Base-by-base conservation (phyloP, 345 rosid genomes). In the Acer yangbiense region DNA sequence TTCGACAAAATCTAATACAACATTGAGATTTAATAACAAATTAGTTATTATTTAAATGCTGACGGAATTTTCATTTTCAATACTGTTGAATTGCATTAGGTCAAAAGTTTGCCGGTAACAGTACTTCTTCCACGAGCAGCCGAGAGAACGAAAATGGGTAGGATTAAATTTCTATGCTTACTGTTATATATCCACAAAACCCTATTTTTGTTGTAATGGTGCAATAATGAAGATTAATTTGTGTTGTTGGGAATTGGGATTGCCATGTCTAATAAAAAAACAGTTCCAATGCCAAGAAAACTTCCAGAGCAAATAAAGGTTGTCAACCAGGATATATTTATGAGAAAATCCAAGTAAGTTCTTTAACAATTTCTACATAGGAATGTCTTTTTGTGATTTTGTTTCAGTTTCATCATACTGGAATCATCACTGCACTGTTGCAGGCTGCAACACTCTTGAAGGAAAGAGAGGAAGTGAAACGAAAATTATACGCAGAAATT, bases 261-360 rank as follows among this genome's bases (percentile, higher is more conserved):
- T 68, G 73, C 52, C 18, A 65, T 58, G 69, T 20, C 32, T 50
- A 7, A 52, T 44, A 35, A 35, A 35, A 35, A 35, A 4, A 35
- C 39, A 35, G 39, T 35, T 35, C 6, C 39, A 35, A 35, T 35
- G 39, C 39, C 71, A 62, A 46, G 64, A 54, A 43, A 77, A 11
- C 11, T 32, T 18, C 20, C 46, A 29, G 74, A 25, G 18, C 17
- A 23, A 11, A 29, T 17, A 23, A 74, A 35, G 63, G 52, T 20
- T 16, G 6, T 35, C 39, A 4, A 35, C 39, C 39, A 35, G 39
- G 39, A 35, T 35, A 35, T 35, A 35, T 35, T 35, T 35, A 35
- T 35, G 39, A 35, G 39, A 35, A 35, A 35, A 35, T 35, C 6
- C 46, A 68, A 76, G 87, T 72, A 76, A 75, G 68, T 32, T 75